Evolutionary conservation across 2,329 filamentous ascomycete species (phyloP), one percentile per base, ranked within the genome.

Genomic region (Xylogone sp.): DNA sequence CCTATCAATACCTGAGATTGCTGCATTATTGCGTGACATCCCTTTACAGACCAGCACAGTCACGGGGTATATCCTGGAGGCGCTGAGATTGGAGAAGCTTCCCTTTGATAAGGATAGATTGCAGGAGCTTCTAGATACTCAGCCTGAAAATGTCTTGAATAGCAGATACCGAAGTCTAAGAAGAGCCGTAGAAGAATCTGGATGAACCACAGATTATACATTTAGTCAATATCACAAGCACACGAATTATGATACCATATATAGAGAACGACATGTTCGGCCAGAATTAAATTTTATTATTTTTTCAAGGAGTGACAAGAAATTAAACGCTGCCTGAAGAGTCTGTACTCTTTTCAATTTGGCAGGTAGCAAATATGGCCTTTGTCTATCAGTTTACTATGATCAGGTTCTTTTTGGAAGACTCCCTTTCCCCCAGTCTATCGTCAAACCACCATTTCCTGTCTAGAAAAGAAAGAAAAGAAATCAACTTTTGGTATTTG

Each of bases 1-100:
- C 12, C 69, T 87, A 18, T 57, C 64, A 0, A 71, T 83, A 0
- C 60, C 68, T 0, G 67, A 71, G 1, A 70, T 87, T 16, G 82
- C 82, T 2, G 67, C 62, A 2, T 55, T 87, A 1, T 68, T 87
- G n/a, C 74, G 84, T 2, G 70, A 81, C 9, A 83, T 83, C 13
- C 83, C 86, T 2, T 64, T 89, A 2, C 71, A 77, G 55, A 70
- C 67, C 0, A 66, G 60, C 13, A 87, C 83, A 0, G 81, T 88
- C 1, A 70, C 74, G 1, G 67, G 61, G 0, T 87, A 88, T 58
- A 79, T 90, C 8, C 64, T 86, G 2, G 71, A 78, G 8, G 77
- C 78, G 0, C 68, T 88, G 21, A 66, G 69, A 45, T 43, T 67
- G 5, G 82, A 83, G 59, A 69, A 68, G 13, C 59, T 86, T 12